Percentiles rank a stretch among this genome's conserved stretches.
Evolutionary conservation across 1,284 basidiomycete genomes (phyloP).

Genomic region (Austroboletus novae-zelandiae): DNA sequence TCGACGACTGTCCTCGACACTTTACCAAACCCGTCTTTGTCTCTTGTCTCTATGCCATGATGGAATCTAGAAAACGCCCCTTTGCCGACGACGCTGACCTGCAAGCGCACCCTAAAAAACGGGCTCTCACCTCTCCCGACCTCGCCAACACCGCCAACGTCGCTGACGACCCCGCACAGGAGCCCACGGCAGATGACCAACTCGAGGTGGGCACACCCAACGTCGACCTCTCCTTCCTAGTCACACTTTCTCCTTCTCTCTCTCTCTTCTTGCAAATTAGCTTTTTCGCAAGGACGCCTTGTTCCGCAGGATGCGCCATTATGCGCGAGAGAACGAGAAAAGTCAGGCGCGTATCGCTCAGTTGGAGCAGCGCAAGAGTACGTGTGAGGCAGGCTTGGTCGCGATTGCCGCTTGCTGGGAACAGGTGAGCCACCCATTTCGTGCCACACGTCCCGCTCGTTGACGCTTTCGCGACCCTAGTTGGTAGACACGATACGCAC

Average conservation of each 20-base stretch:
- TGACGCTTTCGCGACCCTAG: constrained; percentile 34
- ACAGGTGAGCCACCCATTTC: constrained; percentile 53
- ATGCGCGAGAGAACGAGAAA: constrained; percentile 78
- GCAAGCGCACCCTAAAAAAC: constrained; percentile 57
- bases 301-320: constrained; percentile 88
- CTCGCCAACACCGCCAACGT: constrained; percentile 48
- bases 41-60: constrained; percentile 28
- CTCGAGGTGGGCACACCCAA: constrained; percentile 58
- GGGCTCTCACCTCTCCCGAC: constrained; percentile 48
- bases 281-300: constrained; percentile 89
- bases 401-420: constrained; percentile 89
- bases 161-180: constrained; percentile 41
- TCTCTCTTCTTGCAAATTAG: constrained; percentile 35
- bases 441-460: neutral
- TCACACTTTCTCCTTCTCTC: constrained; percentile 16
- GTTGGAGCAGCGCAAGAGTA: constrained; percentile 69
- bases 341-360: constrained; percentile 67
- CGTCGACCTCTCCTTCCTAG: constrained; percentile 25
- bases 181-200: constrained; percentile 59
- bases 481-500: constrained; percentile 67
- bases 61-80: constrained; percentile 67
- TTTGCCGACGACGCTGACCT: constrained; percentile 54
- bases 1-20: constrained; percentile 9
- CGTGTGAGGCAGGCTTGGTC: constrained; percentile 76
- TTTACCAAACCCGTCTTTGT: constrained; percentile 8